Evolutionary conservation across 1,284 basidiomycete species (phyloP), one percentile per base, ranked within the genome.

Genomic region (Mycena sp.): DNA sequence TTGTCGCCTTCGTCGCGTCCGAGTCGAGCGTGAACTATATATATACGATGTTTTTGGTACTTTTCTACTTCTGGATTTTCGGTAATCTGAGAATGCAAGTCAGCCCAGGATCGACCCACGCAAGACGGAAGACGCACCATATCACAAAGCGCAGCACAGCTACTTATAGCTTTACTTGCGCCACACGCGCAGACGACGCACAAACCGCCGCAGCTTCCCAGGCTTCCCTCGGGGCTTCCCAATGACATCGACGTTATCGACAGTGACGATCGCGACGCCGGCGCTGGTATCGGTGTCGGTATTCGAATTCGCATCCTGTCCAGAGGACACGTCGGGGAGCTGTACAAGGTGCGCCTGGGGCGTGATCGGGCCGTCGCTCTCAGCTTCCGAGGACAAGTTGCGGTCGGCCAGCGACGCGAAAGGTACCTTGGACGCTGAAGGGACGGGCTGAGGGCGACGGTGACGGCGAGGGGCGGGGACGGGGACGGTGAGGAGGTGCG

Each of bases 121-220:
- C 8, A 16, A 9, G 30, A 30, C 25, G 48, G 11, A 50, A 50
- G 30, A 34, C 30, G 30, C 48, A 20, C 18, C 13, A 48, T 48
- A 48, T 18, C 14, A 20, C 41, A 11, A 16, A 39, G 3, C 10
- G 30, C 1, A 20, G 4, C 0, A 57, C 64, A 10, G 14, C 59
- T 56, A 37, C 55, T 34, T 34, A 34, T 34, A 34, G 30, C 30
- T 34, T 20, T 55, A 20, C 50, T 62, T 70, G 3, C 64, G 63
- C 69, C 69, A 70, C 22, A 65, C 57, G 3, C 63, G 56, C 50
- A 70, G 50, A 4, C 69, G 63, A 14, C 69, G 59, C 39, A 65
- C 34, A 38, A 70, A 50, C 16, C 57, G 57, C 52, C 39, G 65
- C 57, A 70, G 30, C 30, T 70, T 70, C 50, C 50, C 10, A 22